Conservation (phyloP, 2,329 filamentous ascomycete genomes). For the Eutypa lata region DNA sequence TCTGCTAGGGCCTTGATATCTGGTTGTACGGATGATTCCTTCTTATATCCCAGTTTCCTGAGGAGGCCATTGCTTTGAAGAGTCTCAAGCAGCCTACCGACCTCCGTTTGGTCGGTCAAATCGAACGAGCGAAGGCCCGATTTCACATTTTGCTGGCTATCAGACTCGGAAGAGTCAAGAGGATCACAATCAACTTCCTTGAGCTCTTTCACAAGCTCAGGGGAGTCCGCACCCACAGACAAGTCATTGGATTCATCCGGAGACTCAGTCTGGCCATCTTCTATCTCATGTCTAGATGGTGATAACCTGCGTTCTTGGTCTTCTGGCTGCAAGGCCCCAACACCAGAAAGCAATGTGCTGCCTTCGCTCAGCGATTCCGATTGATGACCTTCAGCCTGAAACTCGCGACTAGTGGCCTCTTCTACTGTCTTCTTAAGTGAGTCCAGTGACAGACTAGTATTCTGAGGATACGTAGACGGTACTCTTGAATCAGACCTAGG, state of each 20-base stretch:
- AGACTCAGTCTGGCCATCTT: not conserved
- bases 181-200: not conserved
- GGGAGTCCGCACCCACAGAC: not conserved
- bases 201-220: not conserved
- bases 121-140: conserved; percentile 3
- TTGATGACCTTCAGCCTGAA: not conserved
- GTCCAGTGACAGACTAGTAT: not conserved
- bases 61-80: conserved; percentile 23
- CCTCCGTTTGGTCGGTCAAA: conserved; percentile 7
- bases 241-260: not conserved
- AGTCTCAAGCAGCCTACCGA: conserved; percentile 19
- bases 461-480: not conserved
- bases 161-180: conserved; percentile 1
- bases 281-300: not conserved
- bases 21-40: conserved; percentile 10
- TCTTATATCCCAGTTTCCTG: conserved; percentile 20
- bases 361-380: not conserved
- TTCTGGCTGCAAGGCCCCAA: not conserved
- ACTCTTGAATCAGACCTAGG: not conserved
- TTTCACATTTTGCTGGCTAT: not conserved
- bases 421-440: not conserved
- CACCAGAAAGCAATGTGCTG: not conserved
- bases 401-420: not conserved
- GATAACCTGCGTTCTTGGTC: not conserved
- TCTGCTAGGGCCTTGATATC: conserved; percentile 11